phyloP scores from a whole-genome alignment of 2,329 filamentous ascomycete genomes.

The Aspergillus intermedius region DNA sequence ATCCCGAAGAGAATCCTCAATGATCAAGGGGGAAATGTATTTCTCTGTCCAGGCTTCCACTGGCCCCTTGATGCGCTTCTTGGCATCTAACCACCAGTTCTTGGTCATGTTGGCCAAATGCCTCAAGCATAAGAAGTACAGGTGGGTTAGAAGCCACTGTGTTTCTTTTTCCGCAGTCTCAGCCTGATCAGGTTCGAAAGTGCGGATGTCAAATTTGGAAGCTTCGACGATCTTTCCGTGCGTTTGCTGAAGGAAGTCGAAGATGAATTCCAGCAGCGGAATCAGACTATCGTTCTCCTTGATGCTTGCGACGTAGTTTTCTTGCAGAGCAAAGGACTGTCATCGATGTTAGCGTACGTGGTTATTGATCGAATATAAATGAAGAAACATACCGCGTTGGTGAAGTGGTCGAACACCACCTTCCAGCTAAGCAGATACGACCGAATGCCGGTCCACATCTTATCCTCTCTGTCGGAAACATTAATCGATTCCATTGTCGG shows the following conservation, averaged over 20 bases:
- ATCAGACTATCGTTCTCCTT: constrained; percentile 64
- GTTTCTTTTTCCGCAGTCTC: constrained; percentile 65
- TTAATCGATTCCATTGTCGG: constrained; percentile 64
- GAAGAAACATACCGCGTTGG: constrained; percentile 49
- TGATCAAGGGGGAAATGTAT: constrained; percentile 46
- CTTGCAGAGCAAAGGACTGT: constrained; percentile 70
- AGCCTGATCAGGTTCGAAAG: constrained; percentile 54
- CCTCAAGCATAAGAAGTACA: constrained; percentile 77
- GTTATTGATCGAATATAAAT: background rate
- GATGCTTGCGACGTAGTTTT: constrained; percentile 71
- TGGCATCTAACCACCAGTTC: constrained; percentile 75
- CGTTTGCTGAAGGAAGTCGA: constrained; percentile 76
- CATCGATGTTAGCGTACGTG: constrained; percentile 16
- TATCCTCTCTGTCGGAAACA: constrained; percentile 57
- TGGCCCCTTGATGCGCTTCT: constrained; percentile 68
- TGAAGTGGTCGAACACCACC: constrained; percentile 80
- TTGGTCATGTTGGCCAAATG: constrained; percentile 74
- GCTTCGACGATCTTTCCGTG: constrained; percentile 64
- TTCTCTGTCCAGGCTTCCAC: constrained; percentile 82
- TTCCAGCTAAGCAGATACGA: constrained; percentile 86
- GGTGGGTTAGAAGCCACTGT: constrained; percentile 75
- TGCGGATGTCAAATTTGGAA: constrained; percentile 63
- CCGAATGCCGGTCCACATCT: constrained; percentile 63
- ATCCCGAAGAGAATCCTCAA: constrained; percentile 32
- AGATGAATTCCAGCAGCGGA: constrained; percentile 69